Evolutionary conservation across 805 yeast species (phyloP), one percentile per base, ranked within the genome.

Genomic region (Candida rishiriensis): DNA sequence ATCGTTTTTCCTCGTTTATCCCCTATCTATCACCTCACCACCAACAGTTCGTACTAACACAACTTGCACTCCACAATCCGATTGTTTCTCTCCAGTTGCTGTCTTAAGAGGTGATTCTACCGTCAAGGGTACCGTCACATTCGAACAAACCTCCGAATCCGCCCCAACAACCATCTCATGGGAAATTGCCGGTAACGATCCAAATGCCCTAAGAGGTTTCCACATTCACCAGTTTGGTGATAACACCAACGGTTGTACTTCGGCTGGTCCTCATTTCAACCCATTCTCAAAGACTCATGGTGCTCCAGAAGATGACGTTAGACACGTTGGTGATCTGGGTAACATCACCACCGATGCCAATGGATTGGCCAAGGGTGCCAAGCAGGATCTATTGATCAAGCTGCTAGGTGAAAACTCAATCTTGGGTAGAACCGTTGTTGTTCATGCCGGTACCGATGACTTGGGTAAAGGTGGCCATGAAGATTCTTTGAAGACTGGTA

Each of bases 161-260:
- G 89, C 78, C 33, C 95, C 95, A 68, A 88, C 96, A 63, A 84
- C 88, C 38, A 77, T 93, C 57, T 57, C 89, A 17, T 93, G 88
- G 82, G 95, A 91, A 61, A 86, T 93, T 64, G 61, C 79, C 46
- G 99, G 99, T 67, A 88, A 89, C 71, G 83, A 80, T 54, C 74
- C 97, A 49, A 84, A 87, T 61, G 91, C 96, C 41, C 72, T 77
- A 65, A 83, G 96, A 71, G 99, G 99, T 42, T 91, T 93, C 96
- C 99, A 93, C 78, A 74, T 93, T 65, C 99, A 93, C 72, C 85
- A 88, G 65, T 93, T 93, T 63, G 99, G 99, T 74, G 99, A 93
- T 76, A 88, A 88, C 82, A 88, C 99, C 72, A 93, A 93, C 69
- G 99, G 99, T 55, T 93, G 99, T 75, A 91, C 96, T 49, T 87